A percentile compares a stretch with the other conserved stretches of the same genome.
phyloP scores from a whole-genome alignment of 768 basidiomycete genomes.

The Naematelia encephala region DNA sequence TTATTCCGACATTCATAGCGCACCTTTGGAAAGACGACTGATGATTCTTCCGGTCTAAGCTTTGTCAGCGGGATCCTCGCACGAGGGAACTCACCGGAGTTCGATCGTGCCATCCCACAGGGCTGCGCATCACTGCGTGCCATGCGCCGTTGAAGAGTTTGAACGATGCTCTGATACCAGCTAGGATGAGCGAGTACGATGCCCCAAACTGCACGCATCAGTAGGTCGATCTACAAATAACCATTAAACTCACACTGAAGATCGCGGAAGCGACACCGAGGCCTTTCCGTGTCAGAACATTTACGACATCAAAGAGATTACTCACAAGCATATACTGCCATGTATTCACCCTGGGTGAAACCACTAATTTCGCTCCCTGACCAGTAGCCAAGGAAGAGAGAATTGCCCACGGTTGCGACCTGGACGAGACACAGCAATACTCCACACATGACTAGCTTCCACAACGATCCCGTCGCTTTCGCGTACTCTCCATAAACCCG shows the following conservation, averaged over 20 bases:
- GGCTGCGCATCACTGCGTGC: constrained; percentile 59
- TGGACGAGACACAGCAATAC: constrained; percentile 56
- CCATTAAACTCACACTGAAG: constrained; percentile 14
- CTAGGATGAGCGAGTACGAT: constrained; percentile 33
- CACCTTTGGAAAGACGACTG: constrained; percentile 53
- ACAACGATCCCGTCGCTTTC: constrained; percentile 55
- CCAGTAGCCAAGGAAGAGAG: constrained; percentile 72
- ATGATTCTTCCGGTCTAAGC: constrained; percentile 46
- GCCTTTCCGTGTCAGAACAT: constrained; percentile 8
- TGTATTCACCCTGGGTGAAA: constrained; percentile 65
- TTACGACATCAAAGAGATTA: background rate
- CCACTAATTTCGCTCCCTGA: constrained; percentile 58
- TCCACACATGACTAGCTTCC: constrained; percentile 54
- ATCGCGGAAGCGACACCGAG: constrained; percentile 29
- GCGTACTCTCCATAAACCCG: constrained; percentile 58
- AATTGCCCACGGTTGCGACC: constrained; percentile 61
- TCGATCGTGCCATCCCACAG: constrained; percentile 68
- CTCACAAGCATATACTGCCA: constrained; percentile 57
- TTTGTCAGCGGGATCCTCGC: background rate
- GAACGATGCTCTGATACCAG: constrained; percentile 52
- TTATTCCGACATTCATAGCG: constrained; percentile 60
- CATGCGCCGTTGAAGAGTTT: constrained; percentile 61
- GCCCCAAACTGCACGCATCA: constrained; percentile 4
- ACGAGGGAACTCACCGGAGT: constrained; percentile 49
- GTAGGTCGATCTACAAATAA: background rate